Base-by-base conservation (phyloP, 1,284 basidiomycete genomes). In the Cystodermella granulosa region DNA sequence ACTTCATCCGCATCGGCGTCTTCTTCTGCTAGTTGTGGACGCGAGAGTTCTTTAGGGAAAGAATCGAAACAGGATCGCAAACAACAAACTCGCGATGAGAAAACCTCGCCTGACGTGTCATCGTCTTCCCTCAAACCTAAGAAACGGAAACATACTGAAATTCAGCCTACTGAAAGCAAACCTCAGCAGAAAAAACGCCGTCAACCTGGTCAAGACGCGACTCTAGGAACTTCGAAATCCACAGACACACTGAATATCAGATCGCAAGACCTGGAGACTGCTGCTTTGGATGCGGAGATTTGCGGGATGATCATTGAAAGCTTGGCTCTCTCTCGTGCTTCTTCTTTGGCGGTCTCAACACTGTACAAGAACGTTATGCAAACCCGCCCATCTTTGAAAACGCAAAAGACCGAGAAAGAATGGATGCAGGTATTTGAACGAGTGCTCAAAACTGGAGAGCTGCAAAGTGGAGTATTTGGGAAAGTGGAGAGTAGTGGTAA, bases 321-420 rank as follows among this genome's bases (percentile, higher is more conserved):
- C n/a, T 73, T 87, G 60, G 84, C 83, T 5, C 75, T 78, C 7
- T 80, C 84, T 2, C 78, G 86, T 24, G 82, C 84, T 14, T 84
- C 83, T 1, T 80, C 79, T 16, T 66, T 84, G 49, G 70, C 84
- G 15, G 69, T 76, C 1, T 74, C 76, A 3, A 64, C 73, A n/a
- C 64, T 86, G 15, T 77, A 72, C 53, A 73, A 70, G 46, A 64
- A 71, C 34, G 65, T 83, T 21, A 69, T 75, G 58, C 68, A 70
- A 49, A 68, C 66, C n/a, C 79, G 79, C 35, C 81, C 81, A 5
- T 62, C 72, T 21, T 61, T 84, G 41, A 69, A 65, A 48, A 61
- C 57, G 4, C 60, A 74, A 51, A 64, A 66, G 36, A 58, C 60
- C 31, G 71, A 77, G 49, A 56, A 62, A 49, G 75, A 75, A 50